Conservation (phyloP, 106 monocot genomes). For the Amphibolis antarctica region DNA sequence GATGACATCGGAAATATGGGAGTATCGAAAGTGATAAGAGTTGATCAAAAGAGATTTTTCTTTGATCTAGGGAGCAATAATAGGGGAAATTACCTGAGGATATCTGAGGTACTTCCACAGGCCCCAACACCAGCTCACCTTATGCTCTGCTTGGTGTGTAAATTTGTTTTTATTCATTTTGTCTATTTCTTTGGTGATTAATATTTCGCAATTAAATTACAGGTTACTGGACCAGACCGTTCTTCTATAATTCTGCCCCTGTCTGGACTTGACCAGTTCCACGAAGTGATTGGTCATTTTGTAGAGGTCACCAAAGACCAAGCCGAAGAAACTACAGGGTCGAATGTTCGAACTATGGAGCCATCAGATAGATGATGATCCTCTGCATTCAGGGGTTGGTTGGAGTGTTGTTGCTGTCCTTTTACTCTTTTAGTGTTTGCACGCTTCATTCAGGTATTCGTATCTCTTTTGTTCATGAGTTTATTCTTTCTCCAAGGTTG, state of each 20-base stretch:
- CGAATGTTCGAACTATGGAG: slow-evolving; percentile 61
- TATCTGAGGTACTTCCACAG: slow-evolving; percentile 62
- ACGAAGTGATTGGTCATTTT: slow-evolving; percentile 88
- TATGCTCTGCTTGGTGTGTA: neutral
- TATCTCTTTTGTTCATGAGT: neutral
- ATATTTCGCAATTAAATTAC: neutral
- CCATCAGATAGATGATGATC: slow-evolving; percentile 43
- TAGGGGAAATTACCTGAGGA: slow-evolving; percentile 81
- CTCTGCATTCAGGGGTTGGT: neutral
- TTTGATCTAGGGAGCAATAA: slow-evolving; percentile 91
- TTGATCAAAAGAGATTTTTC: slow-evolving; percentile 89
- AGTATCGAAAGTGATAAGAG: slow-evolving; percentile 76
- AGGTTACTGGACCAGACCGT: slow-evolving; percentile 90
- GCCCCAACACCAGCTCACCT: neutral
- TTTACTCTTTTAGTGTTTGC: neutral
- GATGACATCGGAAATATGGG: slow-evolving; percentile 60
- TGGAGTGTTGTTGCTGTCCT: neutral
- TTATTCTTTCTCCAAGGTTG: neutral
- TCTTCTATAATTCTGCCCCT: slow-evolving; percentile 91
- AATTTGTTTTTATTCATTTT: neutral
- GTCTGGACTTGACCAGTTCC: slow-evolving; percentile 73
- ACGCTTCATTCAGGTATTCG: neutral
- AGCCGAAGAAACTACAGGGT: slow-evolving; percentile 42
- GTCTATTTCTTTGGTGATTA: neutral
- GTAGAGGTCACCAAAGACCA: slow-evolving; percentile 89